Evolutionary conservation across 1,284 basidiomycete species (phyloP).

Genomic region (Sporisorium iseilematis-ciliati): DNA sequence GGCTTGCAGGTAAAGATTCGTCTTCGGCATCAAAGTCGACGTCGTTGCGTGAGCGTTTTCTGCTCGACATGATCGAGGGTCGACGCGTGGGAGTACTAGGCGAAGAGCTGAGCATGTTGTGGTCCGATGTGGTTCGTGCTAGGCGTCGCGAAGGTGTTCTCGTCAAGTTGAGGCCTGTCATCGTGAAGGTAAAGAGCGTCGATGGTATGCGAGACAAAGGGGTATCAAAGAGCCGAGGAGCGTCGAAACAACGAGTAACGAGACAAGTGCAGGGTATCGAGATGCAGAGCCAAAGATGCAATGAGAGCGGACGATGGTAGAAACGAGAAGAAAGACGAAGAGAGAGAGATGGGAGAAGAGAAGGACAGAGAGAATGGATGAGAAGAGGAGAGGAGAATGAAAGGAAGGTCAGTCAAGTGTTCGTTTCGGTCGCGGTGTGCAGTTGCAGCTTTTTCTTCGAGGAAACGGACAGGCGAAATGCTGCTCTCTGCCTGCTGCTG

Average conservation of each 20-base stretch:
- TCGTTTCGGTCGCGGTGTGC: neutral
- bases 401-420: slow-evolving; percentile 25
- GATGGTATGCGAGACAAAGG: neutral
- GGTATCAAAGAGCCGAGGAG: slow-evolving; percentile 2
- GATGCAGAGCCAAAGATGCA: neutral
- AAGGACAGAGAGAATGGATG: neutral
- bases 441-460: neutral
- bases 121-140: slow-evolving; percentile 30
- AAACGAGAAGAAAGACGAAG: neutral
- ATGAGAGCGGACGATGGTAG: neutral
- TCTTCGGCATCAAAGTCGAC: slow-evolving; percentile 28
- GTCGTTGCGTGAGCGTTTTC: slow-evolving; percentile 40
- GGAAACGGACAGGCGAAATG: neutral
- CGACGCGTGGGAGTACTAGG: slow-evolving; percentile 26
- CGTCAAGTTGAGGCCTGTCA: slow-evolving; percentile 37
- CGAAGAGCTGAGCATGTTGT: slow-evolving; percentile 20
- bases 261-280: slow-evolving; percentile 9
- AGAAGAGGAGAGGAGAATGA: slow-evolving; percentile 1
- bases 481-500: slow-evolving; percentile 1
- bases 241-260: slow-evolving; percentile 1
- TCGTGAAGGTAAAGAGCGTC: neutral
- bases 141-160: slow-evolving; percentile 37
- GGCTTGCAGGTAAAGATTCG: slow-evolving; percentile 22
- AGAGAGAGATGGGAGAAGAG: neutral
- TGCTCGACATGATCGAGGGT: slow-evolving; percentile 21